phyloP scores from a whole-genome alignment of 2,329 filamentous ascomycete species.

The Aureobasidium sp. region DNA sequence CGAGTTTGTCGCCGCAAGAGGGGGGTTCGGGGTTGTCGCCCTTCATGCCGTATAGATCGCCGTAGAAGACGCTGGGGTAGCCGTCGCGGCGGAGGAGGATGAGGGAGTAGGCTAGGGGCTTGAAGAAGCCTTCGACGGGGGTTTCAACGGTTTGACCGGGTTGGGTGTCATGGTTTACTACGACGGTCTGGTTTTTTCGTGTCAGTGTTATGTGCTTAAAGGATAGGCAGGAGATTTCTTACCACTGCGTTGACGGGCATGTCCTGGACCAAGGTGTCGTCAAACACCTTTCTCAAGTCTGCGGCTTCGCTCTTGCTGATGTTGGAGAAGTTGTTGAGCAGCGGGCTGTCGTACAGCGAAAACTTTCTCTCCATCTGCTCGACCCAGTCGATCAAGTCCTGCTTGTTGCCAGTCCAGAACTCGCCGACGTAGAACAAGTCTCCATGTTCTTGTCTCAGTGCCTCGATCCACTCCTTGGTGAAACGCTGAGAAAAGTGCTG shows the following conservation, averaged over 20 bases:
- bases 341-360: slow-evolving; percentile 55
- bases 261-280: slow-evolving; percentile 50
- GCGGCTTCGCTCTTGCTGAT: slow-evolving; percentile 28
- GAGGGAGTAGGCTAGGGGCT: slow-evolving; percentile 63
- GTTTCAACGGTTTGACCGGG: slow-evolving; percentile 57
- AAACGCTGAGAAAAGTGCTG: slow-evolving; percentile 63
- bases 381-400: slow-evolving; percentile 52
- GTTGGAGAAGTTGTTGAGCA: slow-evolving; percentile 60
- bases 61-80: slow-evolving; percentile 63
- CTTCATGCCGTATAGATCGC: slow-evolving; percentile 59
- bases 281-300: slow-evolving; percentile 57
- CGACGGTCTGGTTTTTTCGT: slow-evolving; percentile 42
- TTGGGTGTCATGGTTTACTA: slow-evolving; percentile 66
- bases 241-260: slow-evolving; percentile 50
- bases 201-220: background rate
- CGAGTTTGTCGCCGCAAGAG: slow-evolving; percentile 37
- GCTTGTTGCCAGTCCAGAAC: slow-evolving; percentile 55
- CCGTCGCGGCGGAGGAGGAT: slow-evolving; percentile 60
- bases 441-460: slow-evolving; percentile 40
- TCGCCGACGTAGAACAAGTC: slow-evolving; percentile 60
- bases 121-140: slow-evolving; percentile 60
- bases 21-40: slow-evolving; percentile 47
- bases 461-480: slow-evolving; percentile 52
- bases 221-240: background rate
- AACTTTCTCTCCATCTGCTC: slow-evolving; percentile 36